Evolutionary conservation across 768 basidiomycete species (phyloP).

Genomic region (Kwoniella pini): DNA sequence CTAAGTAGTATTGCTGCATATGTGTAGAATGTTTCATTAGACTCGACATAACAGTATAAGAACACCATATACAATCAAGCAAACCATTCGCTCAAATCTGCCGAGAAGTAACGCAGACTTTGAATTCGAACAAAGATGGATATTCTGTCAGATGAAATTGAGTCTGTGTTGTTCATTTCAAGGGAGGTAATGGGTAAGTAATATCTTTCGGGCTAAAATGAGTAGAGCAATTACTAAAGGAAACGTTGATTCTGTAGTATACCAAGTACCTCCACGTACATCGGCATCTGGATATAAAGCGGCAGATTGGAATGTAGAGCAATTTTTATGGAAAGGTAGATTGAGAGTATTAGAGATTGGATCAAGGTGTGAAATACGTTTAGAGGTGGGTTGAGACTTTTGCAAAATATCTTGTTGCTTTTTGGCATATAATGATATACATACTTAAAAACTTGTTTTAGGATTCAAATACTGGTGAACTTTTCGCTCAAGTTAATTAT

Average conservation of each 20-base stretch:
- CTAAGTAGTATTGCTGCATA: background rate
- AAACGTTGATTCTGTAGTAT: slow-evolving; percentile 66
- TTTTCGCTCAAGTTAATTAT: slow-evolving; percentile 85
- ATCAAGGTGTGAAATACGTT: slow-evolving; percentile 66
- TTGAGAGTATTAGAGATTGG: slow-evolving; percentile 80
- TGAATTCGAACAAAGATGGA: too few relatives aligned
- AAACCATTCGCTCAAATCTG: too few relatives aligned
- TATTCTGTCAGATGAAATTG: slow-evolving; percentile 67
- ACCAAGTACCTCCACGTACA: slow-evolving; percentile 84
- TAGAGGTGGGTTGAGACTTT: slow-evolving; percentile 71
- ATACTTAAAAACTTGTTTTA: background rate
- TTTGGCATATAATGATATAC: too few relatives aligned
- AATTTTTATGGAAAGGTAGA: slow-evolving; percentile 88
- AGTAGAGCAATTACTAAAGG: too few relatives aligned
- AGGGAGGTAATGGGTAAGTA: slow-evolving; percentile 80
- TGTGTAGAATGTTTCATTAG: background rate
- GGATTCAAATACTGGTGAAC: slow-evolving; percentile 58
- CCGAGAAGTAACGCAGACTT: too few relatives aligned
- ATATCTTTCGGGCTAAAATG: too few relatives aligned
- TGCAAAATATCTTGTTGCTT: too few relatives aligned
- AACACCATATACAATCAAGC: too few relatives aligned
- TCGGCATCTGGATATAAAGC: slow-evolving; percentile 87
- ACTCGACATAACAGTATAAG: background rate
- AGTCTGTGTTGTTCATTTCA: slow-evolving; percentile 85
- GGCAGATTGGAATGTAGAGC: slow-evolving; percentile 85